Base-by-base conservation (phyloP, 2,329 filamentous ascomycete species). In the Colletotrichum caudatum region DNA sequence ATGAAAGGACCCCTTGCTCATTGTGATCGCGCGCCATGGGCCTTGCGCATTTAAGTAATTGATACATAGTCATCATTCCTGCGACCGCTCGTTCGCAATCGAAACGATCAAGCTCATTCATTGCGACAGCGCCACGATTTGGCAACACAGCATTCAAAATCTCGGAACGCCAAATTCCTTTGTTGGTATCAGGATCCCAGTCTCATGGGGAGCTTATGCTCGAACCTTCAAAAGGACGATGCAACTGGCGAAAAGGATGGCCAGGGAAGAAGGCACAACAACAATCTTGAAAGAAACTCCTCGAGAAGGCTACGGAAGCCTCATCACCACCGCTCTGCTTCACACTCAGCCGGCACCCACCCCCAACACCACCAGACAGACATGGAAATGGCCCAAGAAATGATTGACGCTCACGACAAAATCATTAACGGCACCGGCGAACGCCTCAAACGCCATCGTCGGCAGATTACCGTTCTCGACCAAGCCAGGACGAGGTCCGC, bases 181-280 rank as follows among this genome's bases (percentile, higher is more conserved):
- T 51, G 8, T 29, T 29, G 35, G 18, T 2, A 5, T 9, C 11
- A 12, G 35, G 12, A 18, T 56, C 53, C 8, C 26, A 44, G 50
- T 54, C 51, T 58, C 41, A 74, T 74, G 73, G 73, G 73, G 33
- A 69, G 59, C 50, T 29, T 64, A 33, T 74, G 73, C 65, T 74
- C 72, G 26, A 74, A 74, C 63, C 64, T 66, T 59, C 60, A 70
- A 39, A 74, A 74, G 62, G 69, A 74, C 66, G 60, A 74, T 68
- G 69, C 53, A 29, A 50, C 64, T 54, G 67, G 62, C 46, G 73
- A 74, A 44, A 73, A 74, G 60, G 60, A 73, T 74, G 65, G 50
- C 63, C 69, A 69, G 65, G 64, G 39, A 33, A 72, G 65, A 69
- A 53, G 69, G 69, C 23, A 72, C 66, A 59, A 46, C 60, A 61